Base-by-base conservation (phyloP, 805 yeast species). In the Wickerhamiella slavikovae region DNA sequence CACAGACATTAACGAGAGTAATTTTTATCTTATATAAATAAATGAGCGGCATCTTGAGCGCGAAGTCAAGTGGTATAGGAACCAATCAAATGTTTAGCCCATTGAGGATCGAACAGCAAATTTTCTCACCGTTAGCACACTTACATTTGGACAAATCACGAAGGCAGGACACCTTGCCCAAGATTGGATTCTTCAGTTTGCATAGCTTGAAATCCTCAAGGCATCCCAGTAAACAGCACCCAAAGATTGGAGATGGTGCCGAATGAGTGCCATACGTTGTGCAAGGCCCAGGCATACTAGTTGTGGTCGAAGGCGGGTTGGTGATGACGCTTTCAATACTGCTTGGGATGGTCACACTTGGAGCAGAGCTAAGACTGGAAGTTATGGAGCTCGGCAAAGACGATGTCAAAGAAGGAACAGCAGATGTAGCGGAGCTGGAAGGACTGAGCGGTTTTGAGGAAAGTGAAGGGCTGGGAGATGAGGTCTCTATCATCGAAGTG, bases 161-260 rank as follows among this genome's bases (percentile, higher is more conserved):
- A 24, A 35, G 26, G 25, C 47, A 42, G 4, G 30, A 25, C 24
- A 28, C 19, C n/a, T 31, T 23, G 7, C 24, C 27, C n/a, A 16
- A 15, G n/a, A 32, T 32, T n/a, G 28, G 19, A 15, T 29, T 18
- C n/a, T 22, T 6, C 15, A 17, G 27, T 21, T 15, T 16, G 23
- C 47, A 42, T 12, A 16, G 10, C 15, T 30, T 14, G 27, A 28
- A 38, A 26, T 21, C 30, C 5, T 17, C 13, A 10, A 34, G 17
- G 29, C 46, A 42, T 4, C 44, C 46, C 7, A 18, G 26, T 19
- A 42, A 22, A 29, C 46, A 42, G 34, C 35, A 34, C 9, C 44
- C 46, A 12, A 29, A 33, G 5, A 31, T 27, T 5, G 41, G 28
- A 4, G 14, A 9, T 1, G 43, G 43, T 3, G 34, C 34, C 15